Base-by-base conservation (phyloP, 768 basidiomycete genomes). In the Mycena rosella region DNA sequence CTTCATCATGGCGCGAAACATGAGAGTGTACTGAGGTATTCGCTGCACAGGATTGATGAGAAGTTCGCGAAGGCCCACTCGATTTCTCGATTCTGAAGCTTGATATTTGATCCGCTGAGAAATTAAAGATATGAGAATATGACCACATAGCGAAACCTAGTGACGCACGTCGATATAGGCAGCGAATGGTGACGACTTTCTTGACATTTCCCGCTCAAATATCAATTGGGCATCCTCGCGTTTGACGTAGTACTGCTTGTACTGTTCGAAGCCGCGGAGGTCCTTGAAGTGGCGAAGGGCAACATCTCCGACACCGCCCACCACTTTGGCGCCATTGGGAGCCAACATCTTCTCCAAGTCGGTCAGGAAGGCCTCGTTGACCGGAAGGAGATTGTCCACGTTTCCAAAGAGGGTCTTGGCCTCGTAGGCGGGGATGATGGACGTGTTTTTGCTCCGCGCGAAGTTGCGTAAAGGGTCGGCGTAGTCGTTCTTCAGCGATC, bases 1-100 rank as follows among this genome's bases (percentile, higher is more conserved):
- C 79, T 96, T 95, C 74, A 96, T 82, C 91, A 99, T 99, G 7
- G 87, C 93, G 65, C 94, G 91, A 79, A 97, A 95, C 71, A 99
- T 85, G 27, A 99, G 84, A 1, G 95, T 96, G 79, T 98, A 98
- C 70, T 97, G 86, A 5, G 96, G 96, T 74, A 99, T 95, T 36
- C 96, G 90, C 75, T 99, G 96, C 7, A 98, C 95, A 18, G 96
- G 96, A 72, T 99, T 96, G 91, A 97, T 97, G 24, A 98, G 85
- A 54, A 98, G 87, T 76, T 97, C 96, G 29, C 96, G 87, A 60
- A 98, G 83, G 48, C 94, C 96, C 62, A 97, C 87, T 44, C 95
- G 93, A 76, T 94, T 96, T 73, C 86, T 86, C 32, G 85, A 78
- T 71, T 94, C 94, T 24, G 88, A 82, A 18, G 88, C 88, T 69